A percentile compares a stretch with the other conserved stretches of the same genome.
phyloP scores from a whole-genome alignment of 2,329 filamentous ascomycete genomes.

The Cytospora paraplurivora region DNA sequence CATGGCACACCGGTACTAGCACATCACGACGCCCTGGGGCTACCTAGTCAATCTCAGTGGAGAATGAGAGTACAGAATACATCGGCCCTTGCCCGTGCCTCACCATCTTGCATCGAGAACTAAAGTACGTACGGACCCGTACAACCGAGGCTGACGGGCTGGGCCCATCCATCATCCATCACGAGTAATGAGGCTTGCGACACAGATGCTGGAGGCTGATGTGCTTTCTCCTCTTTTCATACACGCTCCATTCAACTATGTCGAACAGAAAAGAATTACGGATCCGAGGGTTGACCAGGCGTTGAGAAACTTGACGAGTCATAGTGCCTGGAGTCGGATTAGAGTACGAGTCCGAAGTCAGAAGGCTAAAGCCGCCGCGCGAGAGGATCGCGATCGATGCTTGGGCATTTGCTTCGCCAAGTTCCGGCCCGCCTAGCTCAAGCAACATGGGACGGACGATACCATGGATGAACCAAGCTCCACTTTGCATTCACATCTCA shows the following conservation, averaged over 20 bases:
- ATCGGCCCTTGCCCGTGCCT: neutral
- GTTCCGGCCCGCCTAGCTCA: constrained; percentile 26
- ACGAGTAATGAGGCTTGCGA: constrained; percentile 3
- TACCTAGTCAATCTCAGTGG: neutral
- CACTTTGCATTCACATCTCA: constrained; percentile 40
- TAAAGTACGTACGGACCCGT: neutral
- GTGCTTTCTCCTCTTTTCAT: constrained; percentile 15
- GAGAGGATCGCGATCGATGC: constrained; percentile 26
- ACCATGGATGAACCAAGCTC: constrained; percentile 31
- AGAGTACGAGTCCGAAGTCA: constrained; percentile 19
- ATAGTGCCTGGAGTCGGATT: constrained; percentile 21
- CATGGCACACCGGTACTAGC: neutral
- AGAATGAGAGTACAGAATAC: neutral
- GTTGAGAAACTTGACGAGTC: neutral
- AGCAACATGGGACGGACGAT: constrained; percentile 17
- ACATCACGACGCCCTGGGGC: neutral
- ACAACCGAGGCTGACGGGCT: neutral
- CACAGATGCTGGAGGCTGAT: constrained; percentile 13
- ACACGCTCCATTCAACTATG: neutral
- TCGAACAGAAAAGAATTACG: neutral
- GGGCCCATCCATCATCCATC: neutral
- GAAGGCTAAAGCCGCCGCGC: constrained; percentile 13
- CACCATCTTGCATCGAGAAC: neutral
- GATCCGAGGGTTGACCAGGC: no score
- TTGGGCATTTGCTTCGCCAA: constrained; percentile 23